Evolutionary conservation across 176 grass and related monocot genomes (phyloP), one percentile per base, ranked within the genome.

Genomic region (Alloteropsis semialata): DNA sequence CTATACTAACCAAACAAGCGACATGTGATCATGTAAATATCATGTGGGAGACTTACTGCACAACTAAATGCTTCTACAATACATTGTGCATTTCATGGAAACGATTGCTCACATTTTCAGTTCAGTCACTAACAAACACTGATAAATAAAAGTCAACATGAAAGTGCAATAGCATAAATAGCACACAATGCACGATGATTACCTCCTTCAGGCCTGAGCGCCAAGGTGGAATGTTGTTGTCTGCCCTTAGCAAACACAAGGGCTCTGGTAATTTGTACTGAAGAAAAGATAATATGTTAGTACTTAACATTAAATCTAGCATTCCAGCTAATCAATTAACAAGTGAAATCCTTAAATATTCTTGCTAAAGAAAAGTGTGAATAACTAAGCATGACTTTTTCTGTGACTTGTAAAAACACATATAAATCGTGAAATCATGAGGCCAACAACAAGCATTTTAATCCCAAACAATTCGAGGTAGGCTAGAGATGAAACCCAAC

Each of bases 221-320:
- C 96, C 96, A 98, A 74, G 96, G 96, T 59, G 96, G 96, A 51
- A 93, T 32, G 8, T 98, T 98, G 83, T 98, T 98, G 82, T 98
- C 96, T 28, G 92, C 92, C 85, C 96, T 88, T 72, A 98, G 80
- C 55, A 95, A 58, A 87, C 88, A 85, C 33, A 95, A 50, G 19
- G 96, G 96, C 67, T 88, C 87, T 82, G 92, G 92, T 59, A 98
- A 82, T 30, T 98, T 98, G 77, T 98, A 98, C 96, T 98, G 89
- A 46, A 93, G 53, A 88, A 64, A 85, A 80, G 25, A 81, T 19
- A 77, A 38, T 21, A 63, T 32, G 41, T 87, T 17, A 87, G 34
- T 56, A 69, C 50, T 67, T 43, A 39, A 59, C 28, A 78, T 13
- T 3, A 71, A 75, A 83, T 14, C 14, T 36, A 88, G 49, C 34